Base-by-base conservation (phyloP, 129 eudicot species). In the Tagetes erecta region DNA sequence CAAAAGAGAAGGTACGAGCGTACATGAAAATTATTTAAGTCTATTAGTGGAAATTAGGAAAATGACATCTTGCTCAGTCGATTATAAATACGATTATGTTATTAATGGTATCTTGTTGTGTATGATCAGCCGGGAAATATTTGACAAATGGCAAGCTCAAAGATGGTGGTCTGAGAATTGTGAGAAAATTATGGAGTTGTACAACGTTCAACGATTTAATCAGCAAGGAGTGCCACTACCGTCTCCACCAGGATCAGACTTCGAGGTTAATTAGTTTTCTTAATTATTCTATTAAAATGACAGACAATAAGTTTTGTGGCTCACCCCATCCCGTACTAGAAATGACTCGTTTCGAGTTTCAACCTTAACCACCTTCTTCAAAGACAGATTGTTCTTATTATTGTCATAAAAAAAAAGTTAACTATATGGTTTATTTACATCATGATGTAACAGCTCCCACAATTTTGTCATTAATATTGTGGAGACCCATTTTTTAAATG, bases 71-170 rank as follows among this genome's bases (percentile, higher is more conserved):
- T 50, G 56, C 27, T 20, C 27, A 20, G 27, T 20, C 27, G 27
- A 20, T 20, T 20, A 20, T 20, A 0, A 20, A 20, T 20, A 20
- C 27, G 27, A 33, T 33, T 33, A 20, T 55, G 76, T 38, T 37
- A 4, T 38, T 38, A 58, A 68, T 74, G 1, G 1, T 82, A 45
- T 53, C 35, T 53, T 78, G 11, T 27, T 78, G 74, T 53, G 62
- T 71, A 65, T 80, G 63, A 68, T 37, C 88, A 93, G 98, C 62
- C 96, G 98, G 27, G 98, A 93, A 70, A 87, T 93, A 75, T 93
- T 90, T 63, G 86, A 87, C 85, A 93, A 93, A 79, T 88, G 90
- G 92, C 92, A 90, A 93, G 98, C 98, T 66, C 98, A 93, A 80
- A 80, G 86, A 71, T 93, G 98, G 98, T 93, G 98, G 98, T 83